phyloP scores from a whole-genome alignment of 176 grass and related monocot genomes.

The Lolium multiflorum region DNA sequence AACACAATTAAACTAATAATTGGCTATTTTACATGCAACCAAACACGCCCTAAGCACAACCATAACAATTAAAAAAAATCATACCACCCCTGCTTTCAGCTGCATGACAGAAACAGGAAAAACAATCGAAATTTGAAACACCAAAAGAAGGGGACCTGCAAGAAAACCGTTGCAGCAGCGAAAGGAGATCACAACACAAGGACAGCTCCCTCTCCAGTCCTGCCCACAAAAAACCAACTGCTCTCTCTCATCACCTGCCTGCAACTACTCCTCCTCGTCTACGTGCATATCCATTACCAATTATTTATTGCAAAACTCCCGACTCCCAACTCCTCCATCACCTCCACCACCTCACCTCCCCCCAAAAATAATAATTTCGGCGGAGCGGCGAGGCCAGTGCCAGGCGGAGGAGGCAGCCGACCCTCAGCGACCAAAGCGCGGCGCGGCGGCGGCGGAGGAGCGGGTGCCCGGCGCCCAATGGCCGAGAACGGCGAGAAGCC shows the following conservation, averaged over 20 bases:
- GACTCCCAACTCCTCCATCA: conserved; percentile 34
- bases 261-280: conserved; percentile 21
- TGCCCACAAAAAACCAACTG: not conserved
- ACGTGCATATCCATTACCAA: conserved; percentile 62
- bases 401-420: not conserved
- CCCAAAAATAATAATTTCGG: conserved; percentile 39
- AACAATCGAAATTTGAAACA: not conserved
- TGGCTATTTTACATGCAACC: no score
- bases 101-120: no score
- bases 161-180: conserved; percentile 37
- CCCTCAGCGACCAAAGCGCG: not conserved
- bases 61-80: no score
- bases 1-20: no score
- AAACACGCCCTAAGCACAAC: no score
- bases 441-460: not conserved
- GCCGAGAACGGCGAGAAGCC: conserved; percentile 54
- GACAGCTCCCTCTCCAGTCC: not conserved
- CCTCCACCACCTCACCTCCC: conserved; percentile 21
- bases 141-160: not conserved
- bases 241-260: conserved; percentile 5
- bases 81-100: no score
- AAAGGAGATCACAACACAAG: conserved; percentile 30
- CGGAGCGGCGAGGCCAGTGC: conserved; percentile 28
- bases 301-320: conserved; percentile 52
- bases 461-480: conserved; percentile 38